Conservation (phyloP, 306 rosid species). For the Vigna radiata region DNA sequence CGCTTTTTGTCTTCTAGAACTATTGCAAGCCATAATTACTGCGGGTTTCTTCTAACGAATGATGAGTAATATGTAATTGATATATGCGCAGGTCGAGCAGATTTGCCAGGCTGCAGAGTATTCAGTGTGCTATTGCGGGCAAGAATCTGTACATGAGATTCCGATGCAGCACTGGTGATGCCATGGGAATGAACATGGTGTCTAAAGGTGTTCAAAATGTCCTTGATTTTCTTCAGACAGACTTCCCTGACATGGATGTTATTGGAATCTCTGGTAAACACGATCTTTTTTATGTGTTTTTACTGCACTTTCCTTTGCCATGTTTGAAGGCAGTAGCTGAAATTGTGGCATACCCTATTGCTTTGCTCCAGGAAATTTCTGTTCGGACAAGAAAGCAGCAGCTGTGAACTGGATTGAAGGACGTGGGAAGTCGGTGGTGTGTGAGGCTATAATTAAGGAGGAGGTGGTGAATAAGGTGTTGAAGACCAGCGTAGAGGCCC, state of each 20-base stretch:
- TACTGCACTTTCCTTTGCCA: not conserved
- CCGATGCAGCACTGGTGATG: constrained; percentile 77
- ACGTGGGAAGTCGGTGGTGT: constrained; percentile 75
- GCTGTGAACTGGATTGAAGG: constrained; percentile 84
- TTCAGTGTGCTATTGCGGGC: constrained; percentile 66
- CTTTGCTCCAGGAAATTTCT: constrained; percentile 61
- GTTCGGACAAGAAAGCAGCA: constrained; percentile 79
- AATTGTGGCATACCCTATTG: not conserved
- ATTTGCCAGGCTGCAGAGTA: constrained; percentile 65
- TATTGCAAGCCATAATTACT: not conserved
- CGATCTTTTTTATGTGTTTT: not conserved
- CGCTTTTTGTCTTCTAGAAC: not conserved
- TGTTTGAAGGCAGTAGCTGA: constrained; percentile 32
- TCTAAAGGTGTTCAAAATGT: constrained; percentile 79
- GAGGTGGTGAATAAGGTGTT: constrained; percentile 72
- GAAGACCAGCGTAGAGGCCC: constrained; percentile 65
- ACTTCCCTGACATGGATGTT: constrained; percentile 80
- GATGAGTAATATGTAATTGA: constrained; percentile 19
- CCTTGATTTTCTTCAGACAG: constrained; percentile 64
- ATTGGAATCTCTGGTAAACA: constrained; percentile 76
- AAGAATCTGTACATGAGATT: constrained; percentile 71
- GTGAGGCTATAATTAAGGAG: constrained; percentile 68
- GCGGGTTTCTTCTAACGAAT: not conserved
- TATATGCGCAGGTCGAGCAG: constrained; percentile 69
- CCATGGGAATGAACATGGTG: constrained; percentile 93